Evolutionary conservation across 768 basidiomycete species (phyloP), one percentile per base, ranked within the genome.

Genomic region (Collybia sordida): DNA sequence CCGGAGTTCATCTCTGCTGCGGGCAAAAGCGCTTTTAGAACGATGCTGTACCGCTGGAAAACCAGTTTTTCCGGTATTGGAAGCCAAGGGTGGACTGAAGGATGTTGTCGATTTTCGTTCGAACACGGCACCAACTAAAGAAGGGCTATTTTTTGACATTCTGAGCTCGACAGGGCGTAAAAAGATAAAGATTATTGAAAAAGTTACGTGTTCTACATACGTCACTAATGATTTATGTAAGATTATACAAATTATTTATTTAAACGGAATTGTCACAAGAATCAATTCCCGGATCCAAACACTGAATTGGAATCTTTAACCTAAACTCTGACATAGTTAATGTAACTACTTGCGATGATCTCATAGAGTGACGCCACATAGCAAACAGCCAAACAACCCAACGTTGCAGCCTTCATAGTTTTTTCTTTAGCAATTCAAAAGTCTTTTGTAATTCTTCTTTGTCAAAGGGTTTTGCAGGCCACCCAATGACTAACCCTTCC

Each of bases 401-500:
- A n/a, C 24, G 27, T n/a, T n/a, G 40, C 24, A 40, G 18, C 21
- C 34, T 25, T 48, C 57, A 83, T 37, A 83, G 66, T 66, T 78
- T 83, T 41, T 60, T 68, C 67, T 79, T 78, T 54, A 93, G 57
- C 49, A 86, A 84, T 46, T 83, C 81, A 24, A 75, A 74, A 15
- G 82, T 55, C 58, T 71, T 71, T 63, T 78, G 72, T 44, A 93
- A 65, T 28, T 88, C 86, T 5, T 85, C 87, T 69, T 82, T 84
- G n/a, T 76, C 65, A 22, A 77, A 57, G 39, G 70, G 60, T 67
- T 83, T 70, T 1, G 75, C 64, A 1, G 90, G 90, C 96, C 96
- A 98, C 15, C 80, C 82, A 47, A 98, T 71, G 11, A 82, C 82
- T 22, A 99, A 77, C 3, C 96, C 96, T 57, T 88, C 83, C 4